Percentiles rank a stretch among this genome's conserved stretches.
Evolutionary conservation across 441 rosid genomes (phyloP).

Genomic region (Macaranga tanarius): DNA sequence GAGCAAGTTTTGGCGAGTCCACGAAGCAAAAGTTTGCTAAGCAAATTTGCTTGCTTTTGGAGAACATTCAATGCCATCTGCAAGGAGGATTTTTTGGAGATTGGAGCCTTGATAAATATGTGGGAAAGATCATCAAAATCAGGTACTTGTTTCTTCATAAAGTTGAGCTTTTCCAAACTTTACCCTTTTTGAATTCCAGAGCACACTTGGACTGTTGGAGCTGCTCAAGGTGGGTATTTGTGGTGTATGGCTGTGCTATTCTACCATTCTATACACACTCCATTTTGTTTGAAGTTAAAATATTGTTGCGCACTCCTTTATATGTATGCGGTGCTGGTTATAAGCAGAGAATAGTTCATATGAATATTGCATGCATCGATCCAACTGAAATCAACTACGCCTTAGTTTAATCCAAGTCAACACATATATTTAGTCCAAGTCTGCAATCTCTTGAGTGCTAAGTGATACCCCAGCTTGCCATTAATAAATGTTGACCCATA

Average conservation of each 20-base stretch:
- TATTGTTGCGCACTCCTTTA: background rate
- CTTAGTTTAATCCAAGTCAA: too few relatives aligned
- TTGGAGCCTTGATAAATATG: constrained; percentile 85
- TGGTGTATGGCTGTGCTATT: constrained; percentile 10
- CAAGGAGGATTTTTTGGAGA: constrained; percentile 91
- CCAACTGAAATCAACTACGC: too few relatives aligned
- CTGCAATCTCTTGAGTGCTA: too few relatives aligned
- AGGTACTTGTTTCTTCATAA: constrained; percentile 41
- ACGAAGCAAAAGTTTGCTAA: constrained; percentile 67
- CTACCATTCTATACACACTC: background rate
- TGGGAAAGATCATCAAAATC: constrained; percentile 60
- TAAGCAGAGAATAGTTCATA: background rate
- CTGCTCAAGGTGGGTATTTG: background rate
- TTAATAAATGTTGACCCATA: too few relatives aligned
- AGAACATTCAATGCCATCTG: constrained; percentile 71
- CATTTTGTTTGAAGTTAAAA: background rate
- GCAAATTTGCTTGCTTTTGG: constrained; percentile 73
- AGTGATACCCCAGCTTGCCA: too few relatives aligned
- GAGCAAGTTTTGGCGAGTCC: constrained; percentile 47
- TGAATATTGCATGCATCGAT: background rate
- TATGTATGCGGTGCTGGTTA: background rate
- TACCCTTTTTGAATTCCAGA: background rate
- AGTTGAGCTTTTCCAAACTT: background rate
- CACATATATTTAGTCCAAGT: too few relatives aligned
- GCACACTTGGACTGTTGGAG: background rate